Evolutionary conservation across 2,329 filamentous ascomycete genomes (phyloP).

Genomic region (Sporothrix brunneoviolacea): DNA sequence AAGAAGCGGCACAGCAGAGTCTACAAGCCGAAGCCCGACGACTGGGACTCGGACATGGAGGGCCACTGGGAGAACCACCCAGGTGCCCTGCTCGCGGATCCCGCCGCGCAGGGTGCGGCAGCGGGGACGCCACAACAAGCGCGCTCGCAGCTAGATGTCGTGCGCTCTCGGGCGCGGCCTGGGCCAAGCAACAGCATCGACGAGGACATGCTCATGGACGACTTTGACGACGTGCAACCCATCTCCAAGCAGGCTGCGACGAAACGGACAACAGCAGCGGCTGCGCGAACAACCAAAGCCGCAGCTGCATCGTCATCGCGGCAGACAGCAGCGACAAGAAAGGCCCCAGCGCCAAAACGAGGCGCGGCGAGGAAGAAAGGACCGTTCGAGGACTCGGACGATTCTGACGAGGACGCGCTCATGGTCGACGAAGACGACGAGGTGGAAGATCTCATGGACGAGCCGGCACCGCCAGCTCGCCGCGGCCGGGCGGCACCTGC

Average conservation of each 20-base stretch:
- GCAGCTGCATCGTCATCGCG: neutral
- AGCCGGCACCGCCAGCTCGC: slow-evolving; percentile 26
- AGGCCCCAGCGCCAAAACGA: slow-evolving; percentile 35
- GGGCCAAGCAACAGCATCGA: slow-evolving; percentile 35
- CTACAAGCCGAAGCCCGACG: slow-evolving; percentile 68
- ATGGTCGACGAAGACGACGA: slow-evolving; percentile 30
- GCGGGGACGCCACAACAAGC: neutral
- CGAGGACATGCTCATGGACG: slow-evolving; percentile 45
- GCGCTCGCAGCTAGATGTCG: neutral
- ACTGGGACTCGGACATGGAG: slow-evolving; percentile 86
- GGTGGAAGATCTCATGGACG: slow-evolving; percentile 16
- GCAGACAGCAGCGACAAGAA: slow-evolving; percentile 21
- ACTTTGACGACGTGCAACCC: slow-evolving; percentile 45
- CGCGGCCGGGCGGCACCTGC: slow-evolving; percentile 4
- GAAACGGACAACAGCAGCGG: slow-evolving; percentile 26
- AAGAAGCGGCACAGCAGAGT: slow-evolving; percentile 37
- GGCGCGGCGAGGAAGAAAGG: slow-evolving; percentile 33
- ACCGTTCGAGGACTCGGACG: slow-evolving; percentile 31
- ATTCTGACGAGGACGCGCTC: slow-evolving; percentile 40
- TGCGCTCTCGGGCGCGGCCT: slow-evolving; percentile 19
- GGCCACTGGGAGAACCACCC: slow-evolving; percentile 79
- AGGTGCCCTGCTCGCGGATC: slow-evolving; percentile 47
- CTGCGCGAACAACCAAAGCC: slow-evolving; percentile 30
- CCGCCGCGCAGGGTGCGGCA: neutral
- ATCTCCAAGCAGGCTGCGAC: slow-evolving; percentile 25